These are phyloP conservation scores for Yarrowia deformans DNA, from an alignment of 805 yeast species.

Conservation along the genomic window DNA sequence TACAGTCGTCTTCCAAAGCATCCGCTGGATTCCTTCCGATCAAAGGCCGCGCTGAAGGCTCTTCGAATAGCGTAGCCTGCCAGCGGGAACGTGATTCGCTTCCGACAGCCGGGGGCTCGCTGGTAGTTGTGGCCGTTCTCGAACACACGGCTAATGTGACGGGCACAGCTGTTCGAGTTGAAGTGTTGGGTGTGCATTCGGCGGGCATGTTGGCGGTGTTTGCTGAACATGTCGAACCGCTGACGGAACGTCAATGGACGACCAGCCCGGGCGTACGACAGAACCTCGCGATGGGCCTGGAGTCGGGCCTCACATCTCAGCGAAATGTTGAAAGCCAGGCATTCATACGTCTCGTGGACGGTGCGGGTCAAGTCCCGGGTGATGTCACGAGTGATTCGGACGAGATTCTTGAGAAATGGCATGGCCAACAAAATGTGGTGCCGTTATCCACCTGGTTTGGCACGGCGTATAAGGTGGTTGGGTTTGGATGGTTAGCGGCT, in stretches of 20 bases:
- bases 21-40: background rate
- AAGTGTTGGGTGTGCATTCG: conserved; percentile 28
- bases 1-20: conserved; percentile 6
- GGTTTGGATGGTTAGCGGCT: background rate
- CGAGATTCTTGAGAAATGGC: conserved; percentile 29
- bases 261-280: conserved; percentile 6
- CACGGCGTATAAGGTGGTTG: background rate
- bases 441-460: background rate
- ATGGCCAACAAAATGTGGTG: conserved; percentile 9
- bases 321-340: conserved; percentile 18
- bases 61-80: conserved; percentile 6
- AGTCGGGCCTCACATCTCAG: conserved; percentile 25
- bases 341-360: conserved; percentile 25
- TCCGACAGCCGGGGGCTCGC: conserved; percentile 10
- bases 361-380: conserved; percentile 21
- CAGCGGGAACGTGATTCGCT: conserved; percentile 19
- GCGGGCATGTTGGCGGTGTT: conserved; percentile 13
- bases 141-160: conserved; percentile 6
- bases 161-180: conserved; percentile 22
- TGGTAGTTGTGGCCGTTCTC: conserved; percentile 30
- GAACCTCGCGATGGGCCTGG: conserved; percentile 14
- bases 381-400: conserved; percentile 22
- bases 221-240: conserved; percentile 14
- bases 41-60: conserved; percentile 16
- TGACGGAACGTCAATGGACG: conserved; percentile 30